These are phyloP conservation scores for Crithidia fasciculata DNA, from an alignment of 208 protist genomes.

Conservation along the genomic window DNA sequence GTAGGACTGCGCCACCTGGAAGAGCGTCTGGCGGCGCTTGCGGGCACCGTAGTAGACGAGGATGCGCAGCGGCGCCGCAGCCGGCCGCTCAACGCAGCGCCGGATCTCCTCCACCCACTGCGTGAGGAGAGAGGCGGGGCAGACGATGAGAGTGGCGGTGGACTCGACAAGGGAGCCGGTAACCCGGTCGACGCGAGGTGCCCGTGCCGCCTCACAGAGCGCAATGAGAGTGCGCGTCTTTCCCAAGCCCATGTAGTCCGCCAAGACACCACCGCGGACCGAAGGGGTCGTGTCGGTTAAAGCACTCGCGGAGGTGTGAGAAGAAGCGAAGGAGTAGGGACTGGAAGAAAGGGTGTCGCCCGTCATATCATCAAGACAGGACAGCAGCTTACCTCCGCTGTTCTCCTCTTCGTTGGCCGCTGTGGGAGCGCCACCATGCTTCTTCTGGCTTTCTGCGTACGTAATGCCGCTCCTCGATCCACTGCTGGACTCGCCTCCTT, in stretches of 20 bases:
- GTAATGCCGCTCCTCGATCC: no score
- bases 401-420: no score
- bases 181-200: conserved; percentile 42
- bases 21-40: conserved; percentile 44
- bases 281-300: conserved; percentile 6
- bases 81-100: conserved; percentile 35
- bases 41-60: conserved; percentile 76
- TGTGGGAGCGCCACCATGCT: no score
- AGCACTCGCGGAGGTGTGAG: background rate
- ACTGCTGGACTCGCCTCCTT: no score
- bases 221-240: conserved; percentile 78
- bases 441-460: no score
- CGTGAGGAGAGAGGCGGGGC: conserved; percentile 62
- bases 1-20: conserved; percentile 69
- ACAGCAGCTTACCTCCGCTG: no score
- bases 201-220: conserved; percentile 66
- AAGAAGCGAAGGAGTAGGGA: background rate
- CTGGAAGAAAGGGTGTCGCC: background rate
- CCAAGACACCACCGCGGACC: conserved; percentile 68
- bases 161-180: conserved; percentile 67
- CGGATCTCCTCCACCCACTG: conserved; percentile 80
- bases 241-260: conserved; percentile 82
- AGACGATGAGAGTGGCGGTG: conserved; percentile 78
- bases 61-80: conserved; percentile 46
- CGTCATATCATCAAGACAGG: no score